Base-by-base conservation (phyloP, 345 rosid genomes). In the Citrus hindsii region DNA sequence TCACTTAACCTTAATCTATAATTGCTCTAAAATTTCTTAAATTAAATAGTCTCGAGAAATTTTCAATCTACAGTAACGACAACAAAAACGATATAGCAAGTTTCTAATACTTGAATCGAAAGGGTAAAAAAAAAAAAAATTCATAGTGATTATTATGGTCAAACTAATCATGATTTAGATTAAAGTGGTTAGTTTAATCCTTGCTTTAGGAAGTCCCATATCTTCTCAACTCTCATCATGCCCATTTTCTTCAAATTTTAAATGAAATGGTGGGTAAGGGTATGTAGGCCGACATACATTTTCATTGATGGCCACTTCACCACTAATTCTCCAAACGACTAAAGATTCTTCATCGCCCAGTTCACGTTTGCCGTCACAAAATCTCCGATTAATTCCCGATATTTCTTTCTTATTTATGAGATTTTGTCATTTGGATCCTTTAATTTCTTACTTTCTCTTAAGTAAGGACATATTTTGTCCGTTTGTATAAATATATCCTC, bases 201-300 rank as follows among this genome's bases (percentile, higher is more conserved):
- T 76, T 67, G 53, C 74, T 77, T 79, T 69, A 70, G 9, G 35
- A 53, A 71, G 76, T 62, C 77, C 68, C 51, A 63, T 71, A 35
- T 61, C 58, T 56, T 38, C 32, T 18, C 58, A 16, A 16, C 58
- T 40, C 32, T 18, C 58, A 16, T 18, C 58, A 18, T 16, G 35
- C 9, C 9, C 21, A 28, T 8, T 70, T 68, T 18, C 51, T 22
- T 73, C 12, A 18, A 72, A 19, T 82, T 64, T 56, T 77, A 42
- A 30, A 77, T 74, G 19, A 19, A n/a, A 24, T 67, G 81, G 84
- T 77, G 84, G 83, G 87, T 37, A 75, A 79, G 86, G 88, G 85
- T 81, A 77, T 66, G 67, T n/a, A 88, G 84, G 84, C 83, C 87
- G 86, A 82, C 88, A 84, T 40, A 73, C 37, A 42, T 77, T 77